Conservation (phyloP, 2,329 filamentous ascomycete species). For the Cladophialophora immunda region DNA sequence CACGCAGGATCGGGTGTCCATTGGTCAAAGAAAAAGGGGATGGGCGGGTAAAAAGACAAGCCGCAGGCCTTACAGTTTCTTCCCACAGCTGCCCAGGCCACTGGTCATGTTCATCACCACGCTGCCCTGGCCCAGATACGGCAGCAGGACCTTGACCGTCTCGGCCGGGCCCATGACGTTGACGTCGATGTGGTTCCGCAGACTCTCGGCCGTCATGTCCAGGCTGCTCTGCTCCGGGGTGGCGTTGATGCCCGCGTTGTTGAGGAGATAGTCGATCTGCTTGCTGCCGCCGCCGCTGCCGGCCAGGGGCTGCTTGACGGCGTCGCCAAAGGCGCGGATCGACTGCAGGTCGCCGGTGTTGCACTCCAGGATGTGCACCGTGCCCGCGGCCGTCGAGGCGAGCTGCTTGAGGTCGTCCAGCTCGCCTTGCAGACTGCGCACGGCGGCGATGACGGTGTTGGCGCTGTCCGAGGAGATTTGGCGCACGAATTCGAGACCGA, state of each 20-base stretch:
- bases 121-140: constrained; percentile 38
- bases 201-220: constrained; percentile 26
- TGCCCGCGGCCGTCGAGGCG: constrained; percentile 1
- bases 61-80: constrained; percentile 21
- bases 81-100: constrained; percentile 30
- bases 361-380: constrained; percentile 35
- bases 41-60: background rate
- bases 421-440: constrained; percentile 24
- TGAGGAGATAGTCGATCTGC: constrained; percentile 31
- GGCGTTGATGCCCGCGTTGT: constrained; percentile 37
- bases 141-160: constrained; percentile 43
- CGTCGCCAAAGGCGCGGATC: constrained; percentile 21
- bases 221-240: constrained; percentile 24
- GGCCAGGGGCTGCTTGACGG: constrained; percentile 13
- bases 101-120: constrained; percentile 35
- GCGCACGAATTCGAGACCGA: constrained; percentile 40
- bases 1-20: background rate
- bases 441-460: constrained; percentile 35
- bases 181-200: constrained; percentile 36
- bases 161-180: constrained; percentile 45
- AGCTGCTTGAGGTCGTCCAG: constrained; percentile 24
- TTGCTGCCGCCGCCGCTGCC: background rate
- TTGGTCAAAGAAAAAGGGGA: background rate
- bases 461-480: constrained; percentile 19
- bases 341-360: constrained; percentile 27